Conservation (phyloP, 2,329 filamentous ascomycete species). For the Davidsoniella virescens region DNA sequence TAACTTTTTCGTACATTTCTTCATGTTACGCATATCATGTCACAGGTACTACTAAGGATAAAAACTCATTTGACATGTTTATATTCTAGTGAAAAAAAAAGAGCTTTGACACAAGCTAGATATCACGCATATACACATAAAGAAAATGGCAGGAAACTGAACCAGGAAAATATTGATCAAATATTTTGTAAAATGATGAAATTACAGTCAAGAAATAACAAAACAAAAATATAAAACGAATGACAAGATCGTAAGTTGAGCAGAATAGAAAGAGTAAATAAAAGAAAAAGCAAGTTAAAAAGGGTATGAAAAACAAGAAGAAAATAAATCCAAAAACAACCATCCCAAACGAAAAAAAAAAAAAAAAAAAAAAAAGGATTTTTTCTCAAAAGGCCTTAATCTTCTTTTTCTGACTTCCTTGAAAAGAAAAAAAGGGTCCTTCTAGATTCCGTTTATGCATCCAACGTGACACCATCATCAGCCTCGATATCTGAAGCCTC, state of each 20-base stretch:
- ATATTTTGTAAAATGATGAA: background rate
- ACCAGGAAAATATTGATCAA: background rate
- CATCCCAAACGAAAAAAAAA: background rate
- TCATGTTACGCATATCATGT: background rate
- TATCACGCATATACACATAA: background rate
- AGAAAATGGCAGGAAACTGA: background rate
- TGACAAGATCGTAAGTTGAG: background rate
- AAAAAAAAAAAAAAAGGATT: background rate
- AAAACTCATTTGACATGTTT: too few species aligned
- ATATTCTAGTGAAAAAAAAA: too few species aligned
- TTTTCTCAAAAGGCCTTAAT: too few species aligned
- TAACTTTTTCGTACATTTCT: background rate
- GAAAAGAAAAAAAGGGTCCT: background rate
- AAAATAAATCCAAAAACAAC: conserved; percentile 3
- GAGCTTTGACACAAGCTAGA: too few species aligned
- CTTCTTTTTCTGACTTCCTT: background rate
- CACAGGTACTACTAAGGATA: too few species aligned
- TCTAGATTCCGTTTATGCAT: background rate
- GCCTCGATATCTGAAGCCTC: conserved; percentile 5
- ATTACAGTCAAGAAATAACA: background rate
- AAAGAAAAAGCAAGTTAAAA: background rate
- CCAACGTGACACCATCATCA: background rate
- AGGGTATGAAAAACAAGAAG: background rate
- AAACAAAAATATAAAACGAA: background rate
- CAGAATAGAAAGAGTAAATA: background rate